Conservation (phyloP, 2,329 filamentous ascomycete genomes). For the Diplodia seriata region DNA sequence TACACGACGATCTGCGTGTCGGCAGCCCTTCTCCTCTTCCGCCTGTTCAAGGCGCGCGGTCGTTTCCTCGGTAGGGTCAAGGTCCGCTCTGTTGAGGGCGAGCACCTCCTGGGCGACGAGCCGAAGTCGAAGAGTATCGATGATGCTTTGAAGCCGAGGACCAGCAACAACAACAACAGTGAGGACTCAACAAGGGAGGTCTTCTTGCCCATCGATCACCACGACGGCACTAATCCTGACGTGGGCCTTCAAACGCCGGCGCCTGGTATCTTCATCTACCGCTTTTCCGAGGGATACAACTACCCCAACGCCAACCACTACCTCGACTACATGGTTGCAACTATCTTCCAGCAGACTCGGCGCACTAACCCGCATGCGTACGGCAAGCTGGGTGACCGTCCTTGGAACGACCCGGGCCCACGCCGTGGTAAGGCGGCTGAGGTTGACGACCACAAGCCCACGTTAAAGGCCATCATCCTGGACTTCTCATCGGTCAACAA, state of each 20-base stretch:
- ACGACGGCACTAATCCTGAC: constrained; percentile 88
- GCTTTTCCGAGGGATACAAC: constrained; percentile 94
- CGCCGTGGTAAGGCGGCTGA: constrained; percentile 60
- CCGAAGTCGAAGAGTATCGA: constrained; percentile 51
- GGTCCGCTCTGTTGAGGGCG: constrained; percentile 82
- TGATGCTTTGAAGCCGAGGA: constrained; percentile 35
- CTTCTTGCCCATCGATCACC: constrained; percentile 84
- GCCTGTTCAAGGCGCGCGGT: constrained; percentile 81
- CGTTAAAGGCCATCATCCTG: constrained; percentile 86
- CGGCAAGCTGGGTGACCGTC: constrained; percentile 62
- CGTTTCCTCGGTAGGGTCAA: constrained; percentile 83
- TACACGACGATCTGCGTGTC: constrained; percentile 85
- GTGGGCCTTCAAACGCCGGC: constrained; percentile 81
- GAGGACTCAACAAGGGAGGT: constrained; percentile 71
- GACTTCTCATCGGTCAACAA: constrained; percentile 95
- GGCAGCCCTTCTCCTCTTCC: constrained; percentile 78
- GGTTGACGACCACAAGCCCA: constrained; percentile 64
- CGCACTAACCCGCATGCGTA: constrained; percentile 76
- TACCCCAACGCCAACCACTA: constrained; percentile 94
- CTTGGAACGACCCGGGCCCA: constrained; percentile 94
- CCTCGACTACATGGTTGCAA: constrained; percentile 68
- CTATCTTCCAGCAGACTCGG: constrained; percentile 67
- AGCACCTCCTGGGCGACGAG: constrained; percentile 73
- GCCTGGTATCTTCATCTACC: constrained; percentile 94
- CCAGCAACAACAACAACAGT: constrained; percentile 40